phyloP scores from a whole-genome alignment of 2,329 filamentous ascomycete genomes.

The Trichoderma simmonsii region DNA sequence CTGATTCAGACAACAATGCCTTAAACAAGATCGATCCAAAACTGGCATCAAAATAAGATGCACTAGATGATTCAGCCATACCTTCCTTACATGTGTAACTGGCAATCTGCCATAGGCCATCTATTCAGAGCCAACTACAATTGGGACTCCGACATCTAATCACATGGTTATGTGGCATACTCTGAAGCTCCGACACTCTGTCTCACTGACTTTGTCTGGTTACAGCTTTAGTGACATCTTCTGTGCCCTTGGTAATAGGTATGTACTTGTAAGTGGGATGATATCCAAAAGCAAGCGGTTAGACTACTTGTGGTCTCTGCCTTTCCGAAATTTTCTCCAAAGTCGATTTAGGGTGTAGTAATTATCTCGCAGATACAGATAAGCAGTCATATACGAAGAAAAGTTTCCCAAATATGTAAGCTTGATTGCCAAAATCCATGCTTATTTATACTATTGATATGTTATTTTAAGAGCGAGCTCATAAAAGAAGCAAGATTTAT shows the following conservation, averaged over 20 bases:
- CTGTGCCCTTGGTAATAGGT: neutral
- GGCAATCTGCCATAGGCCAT: neutral
- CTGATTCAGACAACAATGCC: neutral
- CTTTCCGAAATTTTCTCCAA: accelerated
- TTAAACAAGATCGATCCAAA: neutral
- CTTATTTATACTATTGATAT: neutral
- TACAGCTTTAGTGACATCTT: neutral
- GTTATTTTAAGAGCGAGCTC: neutral
- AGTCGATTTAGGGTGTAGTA: neutral
- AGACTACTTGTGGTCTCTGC: neutral
- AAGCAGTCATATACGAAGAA: neutral
- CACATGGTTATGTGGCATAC: neutral
- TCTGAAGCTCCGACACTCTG: neutral
- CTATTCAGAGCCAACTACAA: neutral
- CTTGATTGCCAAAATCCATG: neutral
- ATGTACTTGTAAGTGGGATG: neutral
- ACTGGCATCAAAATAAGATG: neutral
- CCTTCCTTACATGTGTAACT: too few species aligned
- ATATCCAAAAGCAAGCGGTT: neutral
- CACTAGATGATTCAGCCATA: neutral
- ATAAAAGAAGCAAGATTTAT: neutral
- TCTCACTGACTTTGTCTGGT: neutral
- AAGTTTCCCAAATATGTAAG: neutral
- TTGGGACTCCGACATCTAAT: neutral
- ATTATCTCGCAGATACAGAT: neutral